Evolutionary conservation across 495 filamentous ascomycete genomes (phyloP).

Genomic region (Aspergillus bertholletiae): DNA sequence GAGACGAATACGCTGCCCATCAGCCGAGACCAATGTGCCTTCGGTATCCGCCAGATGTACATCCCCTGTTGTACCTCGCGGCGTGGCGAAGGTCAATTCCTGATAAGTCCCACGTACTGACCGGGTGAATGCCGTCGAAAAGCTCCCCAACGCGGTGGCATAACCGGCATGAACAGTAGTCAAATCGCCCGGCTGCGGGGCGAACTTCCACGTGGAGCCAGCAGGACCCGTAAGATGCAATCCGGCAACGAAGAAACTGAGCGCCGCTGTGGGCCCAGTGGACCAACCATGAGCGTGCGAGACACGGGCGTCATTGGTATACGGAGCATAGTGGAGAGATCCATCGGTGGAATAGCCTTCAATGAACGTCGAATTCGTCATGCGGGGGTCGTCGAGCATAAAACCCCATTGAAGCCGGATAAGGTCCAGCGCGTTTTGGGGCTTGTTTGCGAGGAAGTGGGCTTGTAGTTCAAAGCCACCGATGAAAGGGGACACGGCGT

Average conservation of each 20-base stretch:
- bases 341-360: constrained; percentile 56
- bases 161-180: constrained; percentile 49
- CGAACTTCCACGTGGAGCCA: constrained; percentile 45
- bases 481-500: constrained; percentile 56
- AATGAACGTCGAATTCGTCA: constrained; percentile 59
- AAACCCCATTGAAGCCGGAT: constrained; percentile 53
- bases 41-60: constrained; percentile 10
- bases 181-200: constrained; percentile 45
- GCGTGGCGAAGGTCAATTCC: constrained; percentile 13
- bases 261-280: constrained; percentile 49
- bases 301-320: constrained; percentile 47
- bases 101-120: constrained; percentile 1
- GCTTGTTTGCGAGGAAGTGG: constrained; percentile 43
- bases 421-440: constrained; percentile 46
- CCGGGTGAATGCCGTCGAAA: constrained; percentile 23
- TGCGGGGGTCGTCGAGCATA: constrained; percentile 54
- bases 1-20: constrained; percentile 5
- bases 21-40: constrained; percentile 11
- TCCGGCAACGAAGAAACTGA: constrained; percentile 47
- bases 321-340: constrained; percentile 53
- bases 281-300: constrained; percentile 60
- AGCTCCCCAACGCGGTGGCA: constrained; percentile 39
- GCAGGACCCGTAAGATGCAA: constrained; percentile 41
- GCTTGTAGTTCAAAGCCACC: constrained; percentile 55
- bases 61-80: constrained; percentile 7